Conservation (phyloP, 257 asterid genomes). For the Solanum gandarillasii region DNA sequence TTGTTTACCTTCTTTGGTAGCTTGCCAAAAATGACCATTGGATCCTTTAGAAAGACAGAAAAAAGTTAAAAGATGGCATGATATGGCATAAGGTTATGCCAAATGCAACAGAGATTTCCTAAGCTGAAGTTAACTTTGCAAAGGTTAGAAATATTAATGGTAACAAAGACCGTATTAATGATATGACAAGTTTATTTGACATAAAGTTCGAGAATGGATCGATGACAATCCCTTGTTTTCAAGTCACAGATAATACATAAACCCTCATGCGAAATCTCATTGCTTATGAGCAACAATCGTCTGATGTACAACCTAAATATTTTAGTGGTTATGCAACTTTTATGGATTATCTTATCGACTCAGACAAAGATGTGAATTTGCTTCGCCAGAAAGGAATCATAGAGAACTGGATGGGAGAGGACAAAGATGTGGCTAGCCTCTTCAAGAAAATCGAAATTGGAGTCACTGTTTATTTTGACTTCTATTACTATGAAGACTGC, state of each 20-base stretch:
- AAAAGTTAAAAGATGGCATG: neutral
- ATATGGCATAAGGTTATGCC: rapidly evolving
- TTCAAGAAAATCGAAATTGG: slow-evolving; percentile 1
- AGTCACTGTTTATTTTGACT: neutral
- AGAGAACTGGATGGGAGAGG: neutral
- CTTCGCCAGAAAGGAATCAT: slow-evolving; percentile 1
- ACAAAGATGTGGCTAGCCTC: neutral
- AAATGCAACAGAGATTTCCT: slow-evolving; percentile 6
- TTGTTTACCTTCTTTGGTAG: neutral
- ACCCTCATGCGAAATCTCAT: slow-evolving; percentile 1
- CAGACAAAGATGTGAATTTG: neutral
- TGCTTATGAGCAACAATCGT: slow-evolving; percentile 8
- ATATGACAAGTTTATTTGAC: neutral
- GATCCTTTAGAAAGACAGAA: neutral
- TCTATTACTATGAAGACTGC: neutral
- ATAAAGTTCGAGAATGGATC: neutral
- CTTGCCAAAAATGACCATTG: neutral
- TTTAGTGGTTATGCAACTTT: neutral
- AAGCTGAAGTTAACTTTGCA: slow-evolving; percentile 6
- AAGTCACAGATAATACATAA: neutral
- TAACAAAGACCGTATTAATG: too few relatives aligned
- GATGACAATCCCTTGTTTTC: neutral
- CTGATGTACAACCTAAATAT: neutral
- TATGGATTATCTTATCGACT: slow-evolving; percentile 9
- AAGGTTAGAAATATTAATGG: neutral